Evolutionary conservation across 257 asterid species (phyloP).

Genomic region (Cynanchum wilfordii): DNA sequence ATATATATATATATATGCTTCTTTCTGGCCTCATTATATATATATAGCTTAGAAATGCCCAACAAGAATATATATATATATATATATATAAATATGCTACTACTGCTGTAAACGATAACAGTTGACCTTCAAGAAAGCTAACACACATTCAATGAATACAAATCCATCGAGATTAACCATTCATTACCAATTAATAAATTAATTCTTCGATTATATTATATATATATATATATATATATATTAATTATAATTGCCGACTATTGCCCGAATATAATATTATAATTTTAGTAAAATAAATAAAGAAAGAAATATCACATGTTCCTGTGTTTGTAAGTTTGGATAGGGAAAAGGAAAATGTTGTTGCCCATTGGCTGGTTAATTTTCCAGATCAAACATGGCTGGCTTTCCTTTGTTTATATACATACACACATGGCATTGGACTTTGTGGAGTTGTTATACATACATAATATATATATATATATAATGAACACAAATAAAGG

Average conservation of each 20-base stretch:
- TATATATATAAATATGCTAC: too few relatives aligned
- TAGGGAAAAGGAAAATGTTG: too few relatives aligned
- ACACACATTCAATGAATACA: constrained; percentile 11
- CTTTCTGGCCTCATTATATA: too few relatives aligned
- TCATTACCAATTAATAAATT: neutral
- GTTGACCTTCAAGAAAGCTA: constrained; percentile 2
- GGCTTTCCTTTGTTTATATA: neutral
- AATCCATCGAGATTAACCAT: neutral
- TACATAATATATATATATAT: neutral
- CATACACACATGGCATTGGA: neutral
- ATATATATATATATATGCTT: too few relatives aligned
- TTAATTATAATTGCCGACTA: neutral
- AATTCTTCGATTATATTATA: neutral
- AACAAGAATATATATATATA: too few relatives aligned
- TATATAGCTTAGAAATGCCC: too few relatives aligned
- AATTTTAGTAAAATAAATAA: too few relatives aligned
- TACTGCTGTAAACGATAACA: neutral
- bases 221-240: too few relatives aligned
- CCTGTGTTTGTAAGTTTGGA: neutral
- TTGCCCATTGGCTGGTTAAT: neutral
- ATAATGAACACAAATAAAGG: too few relatives aligned
- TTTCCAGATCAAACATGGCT: constrained; percentile 1
- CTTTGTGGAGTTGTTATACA: too few relatives aligned
- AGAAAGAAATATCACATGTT: constrained; percentile 2
- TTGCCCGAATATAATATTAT: neutral